Evolutionary conservation across 108 stramenopile genomes (phyloP).

Genomic region (Pseudonitzschia multiseries): DNA sequence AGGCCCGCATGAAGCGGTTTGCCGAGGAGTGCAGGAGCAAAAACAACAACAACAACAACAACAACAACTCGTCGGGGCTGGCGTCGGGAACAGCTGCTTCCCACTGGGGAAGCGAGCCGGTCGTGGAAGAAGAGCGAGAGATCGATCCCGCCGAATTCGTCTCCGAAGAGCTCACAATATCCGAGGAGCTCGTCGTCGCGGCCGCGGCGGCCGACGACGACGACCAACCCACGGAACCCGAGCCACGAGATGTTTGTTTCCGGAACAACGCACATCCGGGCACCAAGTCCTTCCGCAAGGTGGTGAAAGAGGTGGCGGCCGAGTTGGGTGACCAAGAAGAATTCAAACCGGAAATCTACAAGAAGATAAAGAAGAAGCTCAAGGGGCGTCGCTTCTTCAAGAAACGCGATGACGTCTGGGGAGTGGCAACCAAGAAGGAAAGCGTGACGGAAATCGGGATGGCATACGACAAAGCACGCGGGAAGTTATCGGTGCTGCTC

Average conservation of each 20-base stretch:
- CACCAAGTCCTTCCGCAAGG: slow-evolving; percentile 13
- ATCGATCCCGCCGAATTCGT: not conserved
- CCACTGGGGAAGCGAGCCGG: not conserved
- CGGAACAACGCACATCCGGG: slow-evolving; percentile 16
- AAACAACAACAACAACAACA: no score
- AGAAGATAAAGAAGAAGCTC: slow-evolving; percentile 8
- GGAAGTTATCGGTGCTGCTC: not conserved
- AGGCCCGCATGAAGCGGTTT: slow-evolving; percentile 20
- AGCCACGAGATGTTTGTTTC: slow-evolving; percentile 26
- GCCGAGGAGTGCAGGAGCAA: slow-evolving; percentile 11
- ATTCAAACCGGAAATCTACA: slow-evolving; percentile 22
- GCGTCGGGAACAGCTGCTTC: not conserved
- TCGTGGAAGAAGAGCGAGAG: not conserved
- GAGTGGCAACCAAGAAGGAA: slow-evolving; percentile 21
- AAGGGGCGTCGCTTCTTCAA: slow-evolving; percentile 26
- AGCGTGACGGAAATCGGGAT: slow-evolving; percentile 6
- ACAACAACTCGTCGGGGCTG: no score
- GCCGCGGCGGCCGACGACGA: no score
- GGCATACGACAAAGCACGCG: slow-evolving; percentile 7
- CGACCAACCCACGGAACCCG: not conserved
- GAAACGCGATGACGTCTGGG: slow-evolving; percentile 14
- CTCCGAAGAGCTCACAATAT: not conserved
- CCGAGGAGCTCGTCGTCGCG: not conserved
- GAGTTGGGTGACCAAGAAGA: not conserved
- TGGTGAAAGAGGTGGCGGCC: slow-evolving; percentile 3